A percentile compares a stretch with the other conserved stretches of the same genome.
Conservation (phyloP, 2,329 filamentous ascomycete genomes). For the Bipolaris bicolor region DNA sequence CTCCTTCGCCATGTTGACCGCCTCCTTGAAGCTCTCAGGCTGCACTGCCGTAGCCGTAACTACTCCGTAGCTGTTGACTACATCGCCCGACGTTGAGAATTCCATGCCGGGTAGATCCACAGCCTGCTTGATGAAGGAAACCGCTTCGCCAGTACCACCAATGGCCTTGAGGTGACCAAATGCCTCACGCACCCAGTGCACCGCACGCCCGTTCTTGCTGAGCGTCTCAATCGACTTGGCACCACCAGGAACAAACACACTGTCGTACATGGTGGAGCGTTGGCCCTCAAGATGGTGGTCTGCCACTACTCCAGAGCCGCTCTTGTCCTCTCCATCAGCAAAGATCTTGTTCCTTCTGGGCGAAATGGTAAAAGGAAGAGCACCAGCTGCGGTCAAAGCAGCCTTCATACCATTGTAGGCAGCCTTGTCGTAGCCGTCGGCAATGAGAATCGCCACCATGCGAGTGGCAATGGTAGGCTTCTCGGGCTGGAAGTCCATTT, state of each 20-base stretch:
- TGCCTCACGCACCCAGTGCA: slow-evolving; percentile 79
- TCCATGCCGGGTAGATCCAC: slow-evolving; percentile 55
- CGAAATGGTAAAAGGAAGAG: slow-evolving; percentile 75
- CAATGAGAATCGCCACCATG: slow-evolving; percentile 75
- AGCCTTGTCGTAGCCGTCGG: slow-evolving; percentile 74
- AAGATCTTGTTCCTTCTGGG: slow-evolving; percentile 70
- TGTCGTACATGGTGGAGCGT: slow-evolving; percentile 82
- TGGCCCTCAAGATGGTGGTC: slow-evolving; percentile 82
- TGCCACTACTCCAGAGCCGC: slow-evolving; percentile 62
- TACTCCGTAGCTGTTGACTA: slow-evolving; percentile 76
- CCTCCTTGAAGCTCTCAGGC: slow-evolving; percentile 66
- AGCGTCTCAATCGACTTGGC: slow-evolving; percentile 67
- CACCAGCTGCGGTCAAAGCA: slow-evolving; percentile 66
- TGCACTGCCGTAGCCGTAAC: slow-evolving; percentile 66
- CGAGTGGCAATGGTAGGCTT: slow-evolving; percentile 72
- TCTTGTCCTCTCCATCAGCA: slow-evolving; percentile 63
- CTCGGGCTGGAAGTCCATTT: slow-evolving; percentile 69
- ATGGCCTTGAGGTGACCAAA: slow-evolving; percentile 84
- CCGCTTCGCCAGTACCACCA: slow-evolving; percentile 74
- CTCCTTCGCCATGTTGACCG: slow-evolving; percentile 68
- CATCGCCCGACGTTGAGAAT: slow-evolving; percentile 57
- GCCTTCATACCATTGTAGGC: slow-evolving; percentile 70
- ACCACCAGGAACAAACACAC: slow-evolving; percentile 77
- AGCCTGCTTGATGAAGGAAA: slow-evolving; percentile 64
- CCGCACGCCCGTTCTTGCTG: slow-evolving; percentile 70